phyloP scores from a whole-genome alignment of 805 yeast genomes.

The Myxozyma lipomycoides region DNA sequence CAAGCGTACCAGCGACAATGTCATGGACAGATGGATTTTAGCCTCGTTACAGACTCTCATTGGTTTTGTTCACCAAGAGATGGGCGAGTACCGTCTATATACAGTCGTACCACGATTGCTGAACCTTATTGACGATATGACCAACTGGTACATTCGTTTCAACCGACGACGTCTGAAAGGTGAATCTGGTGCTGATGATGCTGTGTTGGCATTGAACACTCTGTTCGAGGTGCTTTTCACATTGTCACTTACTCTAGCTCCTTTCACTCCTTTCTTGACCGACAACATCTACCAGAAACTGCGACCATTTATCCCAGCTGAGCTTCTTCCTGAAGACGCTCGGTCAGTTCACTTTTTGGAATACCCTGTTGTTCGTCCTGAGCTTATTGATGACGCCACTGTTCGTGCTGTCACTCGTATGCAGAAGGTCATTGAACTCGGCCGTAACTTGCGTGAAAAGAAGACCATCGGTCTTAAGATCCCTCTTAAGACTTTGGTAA shows the following conservation, averaged over 20 bases:
- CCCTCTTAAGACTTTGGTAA: constrained; percentile 83
- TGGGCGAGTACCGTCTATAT: constrained; percentile 84
- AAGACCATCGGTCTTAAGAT: constrained; percentile 89
- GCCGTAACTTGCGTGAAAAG: constrained; percentile 96
- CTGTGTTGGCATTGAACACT: constrained; percentile 82
- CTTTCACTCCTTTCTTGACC: constrained; percentile 94
- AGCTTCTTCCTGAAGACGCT: constrained; percentile 52
- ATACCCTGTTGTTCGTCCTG: constrained; percentile 82
- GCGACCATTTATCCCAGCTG: constrained; percentile 49
- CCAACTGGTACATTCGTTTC: constrained; percentile 98
- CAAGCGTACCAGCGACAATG: constrained; percentile 61
- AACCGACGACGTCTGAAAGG: constrained; percentile 98
- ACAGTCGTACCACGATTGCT: constrained; percentile 94
- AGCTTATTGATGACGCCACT: constrained; percentile 73
- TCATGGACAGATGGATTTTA: constrained; percentile 96
- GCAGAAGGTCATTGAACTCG: constrained; percentile 95
- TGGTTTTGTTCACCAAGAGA: constrained; percentile 80
- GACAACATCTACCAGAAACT: constrained; percentile 82
- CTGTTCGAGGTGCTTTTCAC: constrained; percentile 85
- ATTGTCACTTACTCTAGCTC: constrained; percentile 94
- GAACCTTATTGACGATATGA: constrained; percentile 84
- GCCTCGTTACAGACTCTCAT: constrained; percentile 94
- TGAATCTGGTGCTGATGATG: constrained; percentile 79
- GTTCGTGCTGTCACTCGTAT: constrained; percentile 88
- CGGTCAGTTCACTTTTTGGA: constrained; percentile 90